Conservation (phyloP, 805 yeast genomes). For the Ogataea populi-albae region DNA sequence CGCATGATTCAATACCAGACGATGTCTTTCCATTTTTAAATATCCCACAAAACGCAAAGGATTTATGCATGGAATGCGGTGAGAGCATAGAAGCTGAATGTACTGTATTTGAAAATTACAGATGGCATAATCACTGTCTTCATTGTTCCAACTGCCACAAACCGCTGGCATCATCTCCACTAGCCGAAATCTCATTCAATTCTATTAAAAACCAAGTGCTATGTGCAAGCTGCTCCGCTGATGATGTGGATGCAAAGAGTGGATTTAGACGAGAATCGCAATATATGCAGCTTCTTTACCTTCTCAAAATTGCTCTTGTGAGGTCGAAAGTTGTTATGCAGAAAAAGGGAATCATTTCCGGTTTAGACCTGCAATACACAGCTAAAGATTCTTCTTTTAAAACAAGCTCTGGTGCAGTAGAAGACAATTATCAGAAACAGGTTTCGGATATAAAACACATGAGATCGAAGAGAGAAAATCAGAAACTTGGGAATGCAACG, state of each 20-base stretch:
- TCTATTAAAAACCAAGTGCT: constrained; percentile 36
- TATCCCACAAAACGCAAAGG: constrained; percentile 63
- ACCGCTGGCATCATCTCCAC: constrained; percentile 35
- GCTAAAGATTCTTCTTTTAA: constrained; percentile 5
- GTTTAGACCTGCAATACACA: background rate
- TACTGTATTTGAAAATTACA: constrained; percentile 50
- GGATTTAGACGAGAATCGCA: constrained; percentile 67
- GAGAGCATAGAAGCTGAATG: constrained; percentile 86
- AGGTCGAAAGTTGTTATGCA: constrained; percentile 64
- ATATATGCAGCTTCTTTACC: constrained; percentile 68
- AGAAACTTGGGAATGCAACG: constrained; percentile 50
- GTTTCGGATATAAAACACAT: constrained; percentile 73
- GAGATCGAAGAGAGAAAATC: constrained; percentile 69
- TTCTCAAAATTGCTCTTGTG: constrained; percentile 79
- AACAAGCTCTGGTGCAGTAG: constrained; percentile 5
- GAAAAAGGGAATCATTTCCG: constrained; percentile 22
- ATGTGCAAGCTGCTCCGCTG: constrained; percentile 63
- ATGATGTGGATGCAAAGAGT: constrained; percentile 44
- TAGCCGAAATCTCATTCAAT: constrained; percentile 47
- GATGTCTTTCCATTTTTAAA: constrained; percentile 41
- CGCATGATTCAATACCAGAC: constrained; percentile 40
- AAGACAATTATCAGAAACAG: constrained; percentile 63
- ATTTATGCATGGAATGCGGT: constrained; percentile 67
- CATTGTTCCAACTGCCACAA: constrained; percentile 59
- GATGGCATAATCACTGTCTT: constrained; percentile 86